Evolutionary conservation across 1,284 basidiomycete species (phyloP).

Genomic region (Leccinum fallax): DNA sequence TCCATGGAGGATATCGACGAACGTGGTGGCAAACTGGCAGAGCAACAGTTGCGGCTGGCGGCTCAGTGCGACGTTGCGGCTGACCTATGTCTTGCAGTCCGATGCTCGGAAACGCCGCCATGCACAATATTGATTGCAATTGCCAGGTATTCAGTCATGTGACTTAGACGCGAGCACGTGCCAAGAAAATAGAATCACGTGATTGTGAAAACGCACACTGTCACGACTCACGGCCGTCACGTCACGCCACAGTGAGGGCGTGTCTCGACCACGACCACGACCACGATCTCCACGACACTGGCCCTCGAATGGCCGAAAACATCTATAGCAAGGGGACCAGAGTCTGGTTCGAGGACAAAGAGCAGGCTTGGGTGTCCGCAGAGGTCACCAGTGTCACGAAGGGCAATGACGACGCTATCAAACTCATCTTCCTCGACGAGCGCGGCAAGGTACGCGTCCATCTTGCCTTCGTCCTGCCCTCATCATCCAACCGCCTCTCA

Average conservation of each 20-base stretch:
- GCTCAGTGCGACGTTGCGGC: no score
- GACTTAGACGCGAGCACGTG: background rate
- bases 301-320: constrained; percentile 73
- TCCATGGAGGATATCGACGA: no score
- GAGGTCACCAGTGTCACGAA: constrained; percentile 73
- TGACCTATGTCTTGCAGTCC: no score
- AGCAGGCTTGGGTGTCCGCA: constrained; percentile 89
- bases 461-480: constrained; percentile 12
- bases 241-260: constrained; percentile 16
- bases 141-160: background rate
- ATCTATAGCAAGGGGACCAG: constrained; percentile 84
- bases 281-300: constrained; percentile 20
- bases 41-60: no score
- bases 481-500: constrained; percentile 14
- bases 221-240: constrained; percentile 32
- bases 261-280: constrained; percentile 15
- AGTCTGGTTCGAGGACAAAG: constrained; percentile 92
- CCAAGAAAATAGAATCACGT: constrained; percentile 14
- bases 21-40: no score
- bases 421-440: constrained; percentile 81
- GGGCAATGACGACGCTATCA: constrained; percentile 67
- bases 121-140: no score
- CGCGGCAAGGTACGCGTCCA: constrained; percentile 72
- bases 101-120: no score
- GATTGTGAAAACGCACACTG: constrained; percentile 19